Evolutionary conservation across 495 filamentous ascomycete genomes (phyloP).

Genomic region (Daldinia grandis): DNA sequence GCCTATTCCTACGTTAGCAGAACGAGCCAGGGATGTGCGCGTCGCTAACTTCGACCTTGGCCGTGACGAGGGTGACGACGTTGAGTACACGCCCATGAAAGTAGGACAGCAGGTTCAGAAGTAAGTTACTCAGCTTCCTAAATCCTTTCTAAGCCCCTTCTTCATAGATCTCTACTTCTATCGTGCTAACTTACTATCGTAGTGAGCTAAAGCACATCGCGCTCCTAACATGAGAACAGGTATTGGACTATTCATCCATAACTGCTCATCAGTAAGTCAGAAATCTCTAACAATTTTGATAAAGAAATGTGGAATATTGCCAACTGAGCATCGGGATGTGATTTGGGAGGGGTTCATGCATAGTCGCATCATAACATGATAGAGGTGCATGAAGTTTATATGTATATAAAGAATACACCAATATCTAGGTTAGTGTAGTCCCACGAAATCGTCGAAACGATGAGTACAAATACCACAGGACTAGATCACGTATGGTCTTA

Average conservation of each 20-base stretch:
- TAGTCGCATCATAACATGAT: not conserved
- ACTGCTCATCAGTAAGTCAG: not conserved
- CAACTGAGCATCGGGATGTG: not conserved
- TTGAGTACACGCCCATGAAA: conserved; percentile 54
- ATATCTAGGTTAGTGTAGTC: not conserved
- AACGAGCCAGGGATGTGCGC: conserved; percentile 48
- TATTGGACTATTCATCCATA: not conserved
- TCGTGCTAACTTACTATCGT: conserved; percentile 3
- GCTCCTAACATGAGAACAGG: conserved; percentile 19
- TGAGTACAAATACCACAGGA: not conserved
- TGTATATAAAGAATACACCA: not conserved
- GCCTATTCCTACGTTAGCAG: conserved; percentile 52
- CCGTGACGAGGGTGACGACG: conserved; percentile 56
- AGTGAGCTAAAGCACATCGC: conserved; percentile 44
- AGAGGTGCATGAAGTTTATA: not conserved
- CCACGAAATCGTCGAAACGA: not conserved
- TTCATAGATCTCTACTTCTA: not conserved
- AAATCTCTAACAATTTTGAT: not conserved
- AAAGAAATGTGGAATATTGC: not conserved
- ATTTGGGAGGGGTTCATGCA: not conserved
- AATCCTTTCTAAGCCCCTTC: not conserved
- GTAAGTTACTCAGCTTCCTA: conserved; percentile 40
- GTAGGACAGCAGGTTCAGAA: conserved; percentile 59
- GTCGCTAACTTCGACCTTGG: conserved; percentile 54
- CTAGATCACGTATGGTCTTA: not conserved